Conservation (phyloP, 1,284 basidiomycete species). For the Omphalotus olearius region DNA sequence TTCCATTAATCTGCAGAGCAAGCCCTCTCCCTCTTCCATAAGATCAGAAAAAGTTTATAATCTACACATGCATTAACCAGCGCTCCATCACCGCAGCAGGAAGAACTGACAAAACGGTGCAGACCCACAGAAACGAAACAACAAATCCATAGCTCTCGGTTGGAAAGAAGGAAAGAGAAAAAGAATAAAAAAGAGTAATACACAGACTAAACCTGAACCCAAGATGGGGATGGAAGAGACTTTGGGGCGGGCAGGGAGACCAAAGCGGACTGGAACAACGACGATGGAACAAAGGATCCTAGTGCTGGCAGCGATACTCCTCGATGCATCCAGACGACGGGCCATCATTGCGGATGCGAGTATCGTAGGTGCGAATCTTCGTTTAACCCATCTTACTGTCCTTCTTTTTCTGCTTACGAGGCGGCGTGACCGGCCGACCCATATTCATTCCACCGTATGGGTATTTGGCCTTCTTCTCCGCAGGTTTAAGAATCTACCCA, state of each 20-base stretch:
- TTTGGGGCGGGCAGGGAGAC: conserved; percentile 18
- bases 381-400: conserved; percentile 61
- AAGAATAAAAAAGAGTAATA: conserved; percentile 14
- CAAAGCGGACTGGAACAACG: conserved; percentile 20
- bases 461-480: conserved; percentile 97
- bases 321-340: neutral
- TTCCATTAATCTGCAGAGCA: too few species aligned
- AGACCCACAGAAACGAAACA: neutral
- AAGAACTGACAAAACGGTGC: too few species aligned
- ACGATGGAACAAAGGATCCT: conserved; percentile 17
- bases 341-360: conserved; percentile 5
- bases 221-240: conserved; percentile 15
- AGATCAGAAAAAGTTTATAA: too few species aligned
- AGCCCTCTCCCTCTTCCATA: too few species aligned
- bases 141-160: neutral
- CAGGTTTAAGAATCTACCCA: conserved; percentile 91
- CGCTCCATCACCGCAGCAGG: too few species aligned
- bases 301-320: neutral
- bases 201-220: conserved; percentile 13
- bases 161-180: conserved; percentile 1
- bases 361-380: conserved; percentile 17
- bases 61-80: too few species aligned
- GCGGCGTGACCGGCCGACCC: conserved; percentile 75
- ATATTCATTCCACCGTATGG: conserved; percentile 79
- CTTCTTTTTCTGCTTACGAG: conserved; percentile 86